phyloP scores from a whole-genome alignment of 306 rosid genomes.

The Argentina anserina region DNA sequence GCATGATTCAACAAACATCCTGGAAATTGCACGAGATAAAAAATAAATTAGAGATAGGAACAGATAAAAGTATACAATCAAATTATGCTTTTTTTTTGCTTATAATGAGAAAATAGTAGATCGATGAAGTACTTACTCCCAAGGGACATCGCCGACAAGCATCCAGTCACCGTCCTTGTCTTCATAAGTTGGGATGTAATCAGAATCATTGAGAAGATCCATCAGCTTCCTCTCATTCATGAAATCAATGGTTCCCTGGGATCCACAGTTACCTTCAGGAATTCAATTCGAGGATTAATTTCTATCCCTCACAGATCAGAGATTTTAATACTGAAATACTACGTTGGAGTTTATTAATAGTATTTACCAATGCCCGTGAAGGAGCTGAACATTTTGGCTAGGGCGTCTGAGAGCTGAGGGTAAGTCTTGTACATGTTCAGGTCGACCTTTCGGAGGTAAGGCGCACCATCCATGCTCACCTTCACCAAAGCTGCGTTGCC shows the following conservation, averaged over 20 bases:
- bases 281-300: background rate
- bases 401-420: slow-evolving; percentile 72
- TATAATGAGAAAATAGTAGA: background rate
- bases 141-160: slow-evolving; percentile 97
- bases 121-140: slow-evolving; percentile 59
- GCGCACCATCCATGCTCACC: slow-evolving; percentile 98
- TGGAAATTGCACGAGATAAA: slow-evolving; percentile 17
- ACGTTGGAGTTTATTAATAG: background rate
- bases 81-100: background rate
- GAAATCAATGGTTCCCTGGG: slow-evolving; percentile 79
- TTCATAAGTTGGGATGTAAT: slow-evolving; percentile 84
- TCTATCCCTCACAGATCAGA: background rate
- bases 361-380: slow-evolving; percentile 55
- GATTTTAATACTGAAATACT: background rate
- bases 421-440: slow-evolving; percentile 57
- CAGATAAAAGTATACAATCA: background rate
- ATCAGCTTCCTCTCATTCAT: slow-evolving; percentile 88
- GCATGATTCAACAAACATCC: slow-evolving; percentile 96
- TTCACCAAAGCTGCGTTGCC: slow-evolving; percentile 50
- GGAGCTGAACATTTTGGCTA: slow-evolving; percentile 75
- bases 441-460: slow-evolving; percentile 90
- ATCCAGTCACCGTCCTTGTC: slow-evolving; percentile 98
- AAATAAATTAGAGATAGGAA: background rate
- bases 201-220: slow-evolving; percentile 75
- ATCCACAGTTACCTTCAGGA: slow-evolving; percentile 64